Conservation (phyloP, 352 stramenopile genomes). For the Phytophthora idaei region DNA sequence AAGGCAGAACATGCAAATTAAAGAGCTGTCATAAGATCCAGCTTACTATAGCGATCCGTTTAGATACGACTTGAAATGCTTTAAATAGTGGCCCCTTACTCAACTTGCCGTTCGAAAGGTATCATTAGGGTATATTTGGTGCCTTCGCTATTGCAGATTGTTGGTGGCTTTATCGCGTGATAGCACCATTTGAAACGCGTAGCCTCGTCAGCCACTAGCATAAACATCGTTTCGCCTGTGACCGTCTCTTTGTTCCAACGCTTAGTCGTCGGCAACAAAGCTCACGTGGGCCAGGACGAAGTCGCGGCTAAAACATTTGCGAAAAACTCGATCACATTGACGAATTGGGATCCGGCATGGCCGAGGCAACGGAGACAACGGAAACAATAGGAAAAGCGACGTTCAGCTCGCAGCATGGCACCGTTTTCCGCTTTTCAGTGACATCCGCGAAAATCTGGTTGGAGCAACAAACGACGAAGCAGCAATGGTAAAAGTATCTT, state of each 20-base stretch:
- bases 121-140: too few species aligned
- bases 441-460: slow-evolving; percentile 21
- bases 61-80: too few species aligned
- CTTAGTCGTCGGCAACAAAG: too few species aligned
- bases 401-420: slow-evolving; percentile 26
- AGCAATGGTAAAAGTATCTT: slow-evolving; percentile 18
- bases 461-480: slow-evolving; percentile 27
- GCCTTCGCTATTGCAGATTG: too few species aligned
- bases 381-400: slow-evolving; percentile 23
- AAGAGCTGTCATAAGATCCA: too few species aligned
- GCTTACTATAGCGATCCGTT: too few species aligned
- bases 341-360: neutral
- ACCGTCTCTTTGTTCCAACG: neutral
- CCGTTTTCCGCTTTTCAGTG: slow-evolving; percentile 28
- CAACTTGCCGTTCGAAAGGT: too few species aligned
- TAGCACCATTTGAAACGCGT: slow-evolving; percentile 28
- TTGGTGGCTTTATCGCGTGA: too few species aligned
- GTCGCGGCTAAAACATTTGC: neutral
- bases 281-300: slow-evolving; percentile 1
- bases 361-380: slow-evolving; percentile 3
- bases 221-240: slow-evolving; percentile 11
- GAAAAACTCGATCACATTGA: too few species aligned
- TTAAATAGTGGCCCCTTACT: too few species aligned
- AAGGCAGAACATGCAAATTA: too few species aligned
- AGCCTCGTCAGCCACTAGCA: slow-evolving; percentile 29